phyloP scores from a whole-genome alignment of 2,329 filamentous ascomycete genomes.

The Sphaerulina vaccinii region DNA sequence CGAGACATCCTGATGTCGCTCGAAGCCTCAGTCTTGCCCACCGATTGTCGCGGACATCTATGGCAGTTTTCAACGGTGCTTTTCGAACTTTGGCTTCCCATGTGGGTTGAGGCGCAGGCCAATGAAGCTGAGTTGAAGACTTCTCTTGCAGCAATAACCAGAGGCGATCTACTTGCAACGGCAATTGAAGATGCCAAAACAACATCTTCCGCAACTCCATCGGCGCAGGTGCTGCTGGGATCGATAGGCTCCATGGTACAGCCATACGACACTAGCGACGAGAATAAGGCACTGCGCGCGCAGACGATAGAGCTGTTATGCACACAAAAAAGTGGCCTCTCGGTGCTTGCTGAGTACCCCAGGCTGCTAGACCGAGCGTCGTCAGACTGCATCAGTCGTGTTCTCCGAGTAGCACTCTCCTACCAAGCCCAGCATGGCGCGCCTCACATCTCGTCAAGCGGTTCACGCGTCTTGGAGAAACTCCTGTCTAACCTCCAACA shows the following conservation, averaged over 20 bases:
- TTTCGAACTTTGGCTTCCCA: constrained; percentile 26
- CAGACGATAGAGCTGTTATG: constrained; percentile 10
- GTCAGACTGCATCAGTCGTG: background rate
- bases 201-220: background rate
- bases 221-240: constrained; percentile 15
- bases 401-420: background rate
- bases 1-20: background rate
- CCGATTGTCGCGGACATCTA: background rate
- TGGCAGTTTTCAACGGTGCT: constrained; percentile 24
- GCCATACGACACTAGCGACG: constrained; percentile 5
- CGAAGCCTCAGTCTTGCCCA: background rate
- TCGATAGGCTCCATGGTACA: constrained; percentile 7
- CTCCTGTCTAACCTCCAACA: background rate
- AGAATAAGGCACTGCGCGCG: background rate
- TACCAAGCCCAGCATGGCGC: background rate
- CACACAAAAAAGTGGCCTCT: background rate
- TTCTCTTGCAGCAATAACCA: background rate
- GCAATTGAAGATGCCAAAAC: constrained; percentile 12
- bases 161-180: constrained; percentile 13
- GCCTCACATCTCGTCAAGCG: background rate
- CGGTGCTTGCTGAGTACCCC: background rate
- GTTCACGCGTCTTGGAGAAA: background rate
- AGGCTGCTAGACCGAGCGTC: background rate
- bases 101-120: constrained; percentile 11
- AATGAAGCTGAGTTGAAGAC: background rate